Evolutionary conservation across 441 rosid species (phyloP), one percentile per base, ranked within the genome.

Genomic region (Jatropha multifida): DNA sequence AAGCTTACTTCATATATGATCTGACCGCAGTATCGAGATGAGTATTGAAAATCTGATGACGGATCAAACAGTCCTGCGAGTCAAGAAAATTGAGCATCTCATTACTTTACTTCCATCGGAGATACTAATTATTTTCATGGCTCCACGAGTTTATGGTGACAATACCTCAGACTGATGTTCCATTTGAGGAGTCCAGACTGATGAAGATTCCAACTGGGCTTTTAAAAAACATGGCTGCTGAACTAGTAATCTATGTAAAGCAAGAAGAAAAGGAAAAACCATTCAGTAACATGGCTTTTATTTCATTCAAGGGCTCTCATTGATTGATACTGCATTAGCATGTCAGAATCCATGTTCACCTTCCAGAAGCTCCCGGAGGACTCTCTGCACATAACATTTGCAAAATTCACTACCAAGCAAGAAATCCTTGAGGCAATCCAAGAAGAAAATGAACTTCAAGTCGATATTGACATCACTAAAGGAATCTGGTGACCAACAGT

Each of bases 171-270:
- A 38, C 27, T 65, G 32, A 65, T 65, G 0, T 41, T 65, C 52
- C 41, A n/a, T 38, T 23, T 9, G 23, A 37, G 60, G 26, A 69
- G 46, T 27, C 41, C 59, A 68, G 58, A 40, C n/a, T 49, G 59
- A 27, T 68, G 71, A 68, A 51, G 71, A 2, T 14, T 68, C 71
- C 26, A 26, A 49, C 40, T 66, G 55, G 58, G 59, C 40, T 49
- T 54, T 26, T 48, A 10, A 18, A 20, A 67, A 26, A 32, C 17
- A 27, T 48, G n/a, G 17, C 13, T 27, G 42, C 41, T 1, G 23
- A 37, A 32, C 59, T n/a, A 7, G 17, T n/a, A 9, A 56, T 20
- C 61, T n/a, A 18, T 56, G n/a, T n/a, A 56, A 56, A 56, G 23
- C 27, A 18, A 56, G 61, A 56, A 27, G 42, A 51, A 18, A 15